phyloP scores from a whole-genome alignment of 306 rosid species.

The Cicer pinnatifidum region DNA sequence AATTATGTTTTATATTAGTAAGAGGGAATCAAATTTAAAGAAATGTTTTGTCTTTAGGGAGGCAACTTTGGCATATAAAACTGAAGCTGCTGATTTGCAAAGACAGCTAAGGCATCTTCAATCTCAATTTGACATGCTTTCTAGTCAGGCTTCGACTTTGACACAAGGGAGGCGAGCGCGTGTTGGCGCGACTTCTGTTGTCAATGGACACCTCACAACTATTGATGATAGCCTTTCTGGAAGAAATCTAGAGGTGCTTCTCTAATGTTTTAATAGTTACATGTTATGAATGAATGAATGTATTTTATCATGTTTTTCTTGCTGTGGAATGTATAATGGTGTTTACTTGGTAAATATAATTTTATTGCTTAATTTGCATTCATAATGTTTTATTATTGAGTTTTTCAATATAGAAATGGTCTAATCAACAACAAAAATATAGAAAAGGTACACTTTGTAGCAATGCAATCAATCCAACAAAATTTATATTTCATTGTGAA shows the following conservation, averaged over 20 bases:
- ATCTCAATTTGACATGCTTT: conserved; percentile 84
- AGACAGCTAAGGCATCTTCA: conserved; percentile 75
- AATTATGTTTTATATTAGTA: not conserved
- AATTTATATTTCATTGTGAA: conserved; percentile 25
- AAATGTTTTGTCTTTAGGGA: conserved; percentile 59
- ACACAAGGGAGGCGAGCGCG: conserved; percentile 93
- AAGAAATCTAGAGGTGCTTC: conserved; percentile 77
- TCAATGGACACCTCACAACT: conserved; percentile 79
- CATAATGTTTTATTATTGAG: conserved; percentile 8
- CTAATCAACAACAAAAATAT: not conserved
- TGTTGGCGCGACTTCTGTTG: conserved; percentile 89
- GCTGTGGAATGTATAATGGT: not conserved
- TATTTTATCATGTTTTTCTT: conserved; percentile 1
- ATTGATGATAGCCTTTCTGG: conserved; percentile 86
- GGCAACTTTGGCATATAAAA: conserved; percentile 71
- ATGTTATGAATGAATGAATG: not conserved
- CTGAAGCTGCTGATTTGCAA: conserved; percentile 80
- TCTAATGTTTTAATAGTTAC: not conserved
- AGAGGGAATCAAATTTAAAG: not conserved
- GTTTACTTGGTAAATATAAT: not conserved
- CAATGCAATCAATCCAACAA: conserved; percentile 12
- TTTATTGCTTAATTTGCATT: conserved; percentile 1
- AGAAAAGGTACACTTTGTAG: conserved; percentile 8
- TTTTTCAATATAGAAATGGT: conserved; percentile 31
- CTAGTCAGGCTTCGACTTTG: conserved; percentile 77